phyloP scores from a whole-genome alignment of 805 yeast genomes.

The Cyberlindnera xishuangbannaensis region DNA sequence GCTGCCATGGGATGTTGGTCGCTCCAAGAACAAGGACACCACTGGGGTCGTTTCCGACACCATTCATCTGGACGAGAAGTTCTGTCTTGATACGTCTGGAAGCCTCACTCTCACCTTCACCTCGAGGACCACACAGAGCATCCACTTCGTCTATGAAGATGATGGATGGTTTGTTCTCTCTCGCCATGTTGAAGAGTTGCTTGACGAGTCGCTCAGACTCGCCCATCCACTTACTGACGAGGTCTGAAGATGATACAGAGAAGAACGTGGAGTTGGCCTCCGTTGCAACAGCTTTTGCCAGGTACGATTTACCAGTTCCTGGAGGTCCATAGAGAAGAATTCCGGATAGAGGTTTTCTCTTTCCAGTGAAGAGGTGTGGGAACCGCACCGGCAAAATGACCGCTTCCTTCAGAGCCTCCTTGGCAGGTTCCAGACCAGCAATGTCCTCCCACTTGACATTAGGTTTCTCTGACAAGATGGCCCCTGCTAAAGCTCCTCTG shows the following conservation, averaged over 20 bases:
- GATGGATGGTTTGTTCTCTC: constrained; percentile 93
- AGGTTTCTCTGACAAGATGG: constrained; percentile 87
- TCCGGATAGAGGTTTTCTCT: constrained; percentile 88
- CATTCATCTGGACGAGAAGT: constrained; percentile 95
- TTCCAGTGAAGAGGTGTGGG: constrained; percentile 93
- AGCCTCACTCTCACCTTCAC: constrained; percentile 97
- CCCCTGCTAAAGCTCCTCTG: constrained; percentile 86
- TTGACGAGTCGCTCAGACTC: constrained; percentile 95
- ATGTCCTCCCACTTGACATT: constrained; percentile 92
- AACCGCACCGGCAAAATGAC: constrained; percentile 94
- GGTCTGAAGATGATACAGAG: constrained; percentile 91
- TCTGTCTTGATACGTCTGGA: constrained; percentile 95
- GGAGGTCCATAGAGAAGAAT: constrained; percentile 89
- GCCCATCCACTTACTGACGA: constrained; percentile 99
- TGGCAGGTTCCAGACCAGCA: constrained; percentile 93
- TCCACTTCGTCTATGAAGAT: constrained; percentile 98
- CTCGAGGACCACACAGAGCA: constrained; percentile 96
- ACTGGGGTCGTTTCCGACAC: constrained; percentile 90
- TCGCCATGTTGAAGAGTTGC: constrained; percentile 91
- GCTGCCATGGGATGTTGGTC: constrained; percentile 97
- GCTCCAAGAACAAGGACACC: constrained; percentile 97
- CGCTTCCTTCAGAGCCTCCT: constrained; percentile 95
- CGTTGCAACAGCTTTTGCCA: constrained; percentile 98
- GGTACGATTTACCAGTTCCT: constrained; percentile 95
- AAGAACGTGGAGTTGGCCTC: constrained; percentile 97